Evolutionary conservation across 331 rosid genomes (phyloP), one percentile per base, ranked within the genome.

Genomic region (Malus hybrid): DNA sequence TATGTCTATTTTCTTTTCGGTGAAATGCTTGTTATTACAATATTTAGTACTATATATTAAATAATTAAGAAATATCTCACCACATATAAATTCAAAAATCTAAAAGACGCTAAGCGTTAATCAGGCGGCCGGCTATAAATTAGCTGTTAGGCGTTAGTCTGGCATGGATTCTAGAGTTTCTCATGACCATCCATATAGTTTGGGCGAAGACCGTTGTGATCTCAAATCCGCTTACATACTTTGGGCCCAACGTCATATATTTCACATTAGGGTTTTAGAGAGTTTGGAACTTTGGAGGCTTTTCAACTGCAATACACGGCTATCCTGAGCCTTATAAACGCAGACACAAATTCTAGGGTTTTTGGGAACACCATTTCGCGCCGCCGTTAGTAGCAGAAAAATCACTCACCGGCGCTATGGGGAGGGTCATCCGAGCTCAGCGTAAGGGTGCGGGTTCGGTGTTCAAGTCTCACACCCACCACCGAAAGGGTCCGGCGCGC

Each of bases 391-490:
- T 15, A 13, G 39, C 10, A 32, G 14, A 54, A 52, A 24, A n/a
- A 36, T 31, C 15, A 14, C 11, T 13, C 66, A 39, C 12, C 42
- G n/a, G n/a, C 6, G 67, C 36, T 2, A 81, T 81, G 82, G 85
- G 85, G 3, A 73, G 82, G 3, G 85, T 81, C 3, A 81, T 81
- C 71, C 62, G 85, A 71, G 85, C 82, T 73, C 85, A 82, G 14
- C 79, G 85, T 73, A 77, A 82, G 79, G 85, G 85, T 50, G 85
- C 82, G 19, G 85, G 85, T 5, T 82, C 85, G 6, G 73, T 82
- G 29, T 82, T 82, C 85, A 77, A 77, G 73, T 82, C 85, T 16
- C 85, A 82, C 76, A 82, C 85, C 10, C 82, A 82, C 82, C 85
- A 82, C 79, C 79, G 82, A 31, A 82, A 82, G 73, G 85, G 85